Evolutionary conservation across 257 asterid genomes (phyloP).

Genomic region (Buddleja alternifolia): DNA sequence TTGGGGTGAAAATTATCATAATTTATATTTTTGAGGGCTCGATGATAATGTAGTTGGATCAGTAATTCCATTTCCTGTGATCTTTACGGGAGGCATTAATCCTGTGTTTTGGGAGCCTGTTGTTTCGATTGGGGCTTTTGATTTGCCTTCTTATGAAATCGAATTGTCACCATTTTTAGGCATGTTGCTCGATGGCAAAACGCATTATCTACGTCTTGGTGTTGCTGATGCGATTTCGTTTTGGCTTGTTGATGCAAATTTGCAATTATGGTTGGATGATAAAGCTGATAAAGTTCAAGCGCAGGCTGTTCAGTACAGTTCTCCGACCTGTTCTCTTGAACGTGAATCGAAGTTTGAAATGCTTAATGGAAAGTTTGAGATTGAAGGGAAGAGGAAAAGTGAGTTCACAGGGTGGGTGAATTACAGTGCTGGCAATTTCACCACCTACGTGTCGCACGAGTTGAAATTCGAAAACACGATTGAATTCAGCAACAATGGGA

Average conservation of each 20-base stretch:
- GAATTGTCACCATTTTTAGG: conserved; percentile 75
- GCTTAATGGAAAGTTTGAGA: conserved; percentile 59
- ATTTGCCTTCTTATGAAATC: conserved; percentile 77
- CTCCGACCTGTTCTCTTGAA: conserved; percentile 40
- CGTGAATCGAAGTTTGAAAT: conserved; percentile 36
- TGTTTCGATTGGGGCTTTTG: conserved; percentile 84
- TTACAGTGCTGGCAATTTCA: conserved; percentile 70
- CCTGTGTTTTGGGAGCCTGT: conserved; percentile 91
- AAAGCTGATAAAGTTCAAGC: conserved; percentile 53
- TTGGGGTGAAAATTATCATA: too few species aligned
- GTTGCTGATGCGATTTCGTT: conserved; percentile 65
- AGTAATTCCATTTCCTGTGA: conserved; percentile 78
- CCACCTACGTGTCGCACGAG: conserved; percentile 38
- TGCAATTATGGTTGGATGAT: conserved; percentile 83
- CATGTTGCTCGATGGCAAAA: conserved; percentile 55
- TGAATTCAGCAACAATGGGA: conserved; percentile 47
- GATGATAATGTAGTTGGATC: conserved; percentile 70
- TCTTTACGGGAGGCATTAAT: conserved; percentile 77
- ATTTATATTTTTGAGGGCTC: too few species aligned
- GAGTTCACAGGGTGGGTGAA: conserved; percentile 78
- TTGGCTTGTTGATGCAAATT: conserved; percentile 84
- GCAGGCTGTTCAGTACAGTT: conserved; percentile 32
- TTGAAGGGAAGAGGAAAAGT: conserved; percentile 51
- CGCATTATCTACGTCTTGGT: conserved; percentile 53
- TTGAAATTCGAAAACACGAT: conserved; percentile 58